These are phyloP conservation scores for Clarireedia monteithiana DNA, from an alignment of 2,329 filamentous ascomycete species.

Conservation along the genomic window DNA sequence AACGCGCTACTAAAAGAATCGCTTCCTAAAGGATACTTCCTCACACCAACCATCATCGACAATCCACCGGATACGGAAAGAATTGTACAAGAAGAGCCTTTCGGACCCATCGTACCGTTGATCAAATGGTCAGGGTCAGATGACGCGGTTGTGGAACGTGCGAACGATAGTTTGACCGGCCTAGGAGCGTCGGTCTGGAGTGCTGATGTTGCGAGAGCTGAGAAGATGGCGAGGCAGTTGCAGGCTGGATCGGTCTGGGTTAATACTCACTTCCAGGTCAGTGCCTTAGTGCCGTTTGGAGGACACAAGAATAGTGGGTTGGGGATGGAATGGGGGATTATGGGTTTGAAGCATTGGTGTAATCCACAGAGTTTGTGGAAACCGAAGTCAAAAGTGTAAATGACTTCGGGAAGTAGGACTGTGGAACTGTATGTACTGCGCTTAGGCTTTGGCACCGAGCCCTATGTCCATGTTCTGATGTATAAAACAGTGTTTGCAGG, in stretches of 20 bases:
- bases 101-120: slow-evolving; percentile 32
- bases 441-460: background rate
- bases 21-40: slow-evolving; percentile 40
- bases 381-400: background rate
- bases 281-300: slow-evolving; percentile 34
- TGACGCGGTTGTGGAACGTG: slow-evolving; percentile 47
- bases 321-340: slow-evolving; percentile 20
- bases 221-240: slow-evolving; percentile 43
- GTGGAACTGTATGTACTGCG: background rate
- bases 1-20: background rate
- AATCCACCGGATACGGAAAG: slow-evolving; percentile 47
- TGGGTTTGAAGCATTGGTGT: slow-evolving; percentile 4
- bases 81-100: slow-evolving; percentile 52
- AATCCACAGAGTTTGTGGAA: slow-evolving; percentile 7
- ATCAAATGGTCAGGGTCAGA: slow-evolving; percentile 2
- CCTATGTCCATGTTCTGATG: background rate
- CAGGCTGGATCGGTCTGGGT: slow-evolving; percentile 54
- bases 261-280: slow-evolving; percentile 43
- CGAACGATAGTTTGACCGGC: slow-evolving; percentile 43
- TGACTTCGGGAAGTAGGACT: background rate
- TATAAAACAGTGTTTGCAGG: background rate
- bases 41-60: slow-evolving; percentile 50
- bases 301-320: slow-evolving; percentile 30
- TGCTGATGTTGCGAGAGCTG: slow-evolving; percentile 41
- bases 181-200: slow-evolving; percentile 52